Conservation (phyloP, 2,329 filamentous ascomycete genomes). For the Neopestalotiopsis sp. region DNA sequence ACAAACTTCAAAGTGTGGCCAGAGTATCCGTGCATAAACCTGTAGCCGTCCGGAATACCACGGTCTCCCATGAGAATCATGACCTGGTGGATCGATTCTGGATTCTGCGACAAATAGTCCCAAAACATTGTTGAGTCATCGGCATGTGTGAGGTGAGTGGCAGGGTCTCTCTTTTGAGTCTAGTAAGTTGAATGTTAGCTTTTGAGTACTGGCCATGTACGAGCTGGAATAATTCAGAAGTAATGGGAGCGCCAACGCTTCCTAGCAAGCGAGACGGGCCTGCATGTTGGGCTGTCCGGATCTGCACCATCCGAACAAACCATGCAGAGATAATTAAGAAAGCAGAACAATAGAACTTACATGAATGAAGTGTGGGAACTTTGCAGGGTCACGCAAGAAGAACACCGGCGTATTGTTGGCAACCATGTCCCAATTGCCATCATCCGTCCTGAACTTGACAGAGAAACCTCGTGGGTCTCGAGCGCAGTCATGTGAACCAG, state of each 20-base stretch:
- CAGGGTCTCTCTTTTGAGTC: slow-evolving; percentile 76
- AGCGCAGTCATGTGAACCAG: slow-evolving; percentile 69
- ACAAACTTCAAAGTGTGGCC: slow-evolving; percentile 71
- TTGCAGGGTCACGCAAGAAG: slow-evolving; percentile 75
- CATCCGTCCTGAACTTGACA: slow-evolving; percentile 73
- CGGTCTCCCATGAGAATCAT: slow-evolving; percentile 71
- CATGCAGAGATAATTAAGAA: no score
- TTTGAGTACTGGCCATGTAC: no score
- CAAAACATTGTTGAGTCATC: slow-evolving; percentile 55
- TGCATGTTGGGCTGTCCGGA: no score
- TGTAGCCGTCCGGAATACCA: slow-evolving; percentile 68
- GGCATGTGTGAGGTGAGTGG: slow-evolving; percentile 72
- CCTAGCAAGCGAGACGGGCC: no score
- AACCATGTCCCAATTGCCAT: slow-evolving; percentile 77
- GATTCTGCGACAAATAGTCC: slow-evolving; percentile 60
- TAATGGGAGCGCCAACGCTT: no score
- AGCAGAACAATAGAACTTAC: no score
- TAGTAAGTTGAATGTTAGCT: no score
- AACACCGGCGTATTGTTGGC: slow-evolving; percentile 80
- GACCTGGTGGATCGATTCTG: slow-evolving; percentile 66
- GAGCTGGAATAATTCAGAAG: no score
- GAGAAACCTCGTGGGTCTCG: slow-evolving; percentile 67
- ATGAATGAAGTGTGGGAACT: slow-evolving; percentile 78
- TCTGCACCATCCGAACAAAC: no score
- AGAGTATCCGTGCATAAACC: slow-evolving; percentile 71